phyloP scores from a whole-genome alignment of 1,139 yeast species.

The Candida sanyaensis region DNA sequence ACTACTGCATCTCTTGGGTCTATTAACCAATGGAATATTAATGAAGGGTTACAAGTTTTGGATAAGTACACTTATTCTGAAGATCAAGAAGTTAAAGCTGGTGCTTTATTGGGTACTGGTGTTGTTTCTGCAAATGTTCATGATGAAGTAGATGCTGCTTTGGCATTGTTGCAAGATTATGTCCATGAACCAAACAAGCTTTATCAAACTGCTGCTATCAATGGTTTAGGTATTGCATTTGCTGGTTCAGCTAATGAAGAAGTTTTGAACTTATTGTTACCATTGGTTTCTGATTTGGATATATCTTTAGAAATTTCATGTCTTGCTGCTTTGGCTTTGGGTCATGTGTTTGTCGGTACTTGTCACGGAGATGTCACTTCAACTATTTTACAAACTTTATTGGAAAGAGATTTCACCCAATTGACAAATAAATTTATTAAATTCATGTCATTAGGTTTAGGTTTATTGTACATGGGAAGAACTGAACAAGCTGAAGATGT shows the following conservation, averaged over 20 bases:
- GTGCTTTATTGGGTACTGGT: conserved; percentile 96
- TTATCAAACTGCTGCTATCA: conserved; percentile 77
- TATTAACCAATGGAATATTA: conserved; percentile 87
- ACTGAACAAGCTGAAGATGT: conserved; percentile 95
- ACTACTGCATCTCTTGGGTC: conserved; percentile 93
- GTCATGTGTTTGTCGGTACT: conserved; percentile 94
- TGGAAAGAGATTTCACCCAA: conserved; percentile 81
- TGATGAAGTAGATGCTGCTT: conserved; percentile 93
- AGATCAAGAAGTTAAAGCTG: conserved; percentile 90
- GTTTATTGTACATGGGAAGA: conserved; percentile 90
- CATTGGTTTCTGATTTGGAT: conserved; percentile 83
- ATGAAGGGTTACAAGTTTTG: conserved; percentile 85
- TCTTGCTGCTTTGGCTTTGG: conserved; percentile 87
- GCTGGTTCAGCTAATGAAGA: conserved; percentile 93
- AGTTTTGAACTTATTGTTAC: conserved; percentile 72
- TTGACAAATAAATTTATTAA: conserved; percentile 85
- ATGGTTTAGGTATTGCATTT: conserved; percentile 92
- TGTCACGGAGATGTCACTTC: conserved; percentile 94
- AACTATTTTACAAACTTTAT: conserved; percentile 82
- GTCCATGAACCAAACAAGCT: conserved; percentile 52
- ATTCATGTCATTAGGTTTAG: conserved; percentile 90
- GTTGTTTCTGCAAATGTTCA: conserved; percentile 92
- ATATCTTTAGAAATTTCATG: conserved; percentile 78
- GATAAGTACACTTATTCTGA: conserved; percentile 88
- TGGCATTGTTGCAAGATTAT: conserved; percentile 82